phyloP scores from a whole-genome alignment of 345 rosid species.

The rapeseed (Brassica napus) region DNA sequence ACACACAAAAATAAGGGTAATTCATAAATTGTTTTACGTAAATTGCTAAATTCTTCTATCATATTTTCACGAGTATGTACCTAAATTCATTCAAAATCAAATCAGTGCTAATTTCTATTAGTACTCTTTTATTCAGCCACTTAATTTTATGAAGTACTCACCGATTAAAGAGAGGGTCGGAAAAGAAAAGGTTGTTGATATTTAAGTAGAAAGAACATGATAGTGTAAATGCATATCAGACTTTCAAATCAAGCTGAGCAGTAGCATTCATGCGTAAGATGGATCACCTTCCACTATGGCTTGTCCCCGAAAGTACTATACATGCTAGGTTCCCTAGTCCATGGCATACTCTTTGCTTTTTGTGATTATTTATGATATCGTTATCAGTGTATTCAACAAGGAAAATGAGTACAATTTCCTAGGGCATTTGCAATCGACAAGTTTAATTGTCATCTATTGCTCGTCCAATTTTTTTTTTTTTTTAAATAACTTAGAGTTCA shows the following conservation, averaged over 20 bases:
- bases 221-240: slow-evolving; percentile 20
- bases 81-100: not conserved
- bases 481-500: too few species aligned
- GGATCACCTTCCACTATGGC: slow-evolving; percentile 39
- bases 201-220: not conserved
- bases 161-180: slow-evolving; percentile 7
- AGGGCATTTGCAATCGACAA: too few species aligned
- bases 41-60: not conserved
- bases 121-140: not conserved
- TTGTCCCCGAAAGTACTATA: slow-evolving; percentile 41
- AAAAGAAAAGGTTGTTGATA: slow-evolving; percentile 5
- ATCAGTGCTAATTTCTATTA: not conserved
- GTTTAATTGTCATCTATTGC: too few species aligned
- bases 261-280: slow-evolving; percentile 32
- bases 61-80: not conserved
- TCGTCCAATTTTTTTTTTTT: too few species aligned
- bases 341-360: slow-evolving; percentile 33
- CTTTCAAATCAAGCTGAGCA: slow-evolving; percentile 37
- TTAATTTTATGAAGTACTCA: not conserved
- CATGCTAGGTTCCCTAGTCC: slow-evolving; percentile 29
- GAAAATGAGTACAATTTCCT: not conserved
- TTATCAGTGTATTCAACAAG: slow-evolving; percentile 8
- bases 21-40: not conserved
- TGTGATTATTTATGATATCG: slow-evolving; percentile 27
- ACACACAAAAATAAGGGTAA: not conserved